Percentiles rank a stretch among this genome's conserved stretches.
These are phyloP conservation scores for Huntiella moniliformis DNA, from an alignment of 2,329 filamentous ascomycete species.

Conservation along the genomic window DNA sequence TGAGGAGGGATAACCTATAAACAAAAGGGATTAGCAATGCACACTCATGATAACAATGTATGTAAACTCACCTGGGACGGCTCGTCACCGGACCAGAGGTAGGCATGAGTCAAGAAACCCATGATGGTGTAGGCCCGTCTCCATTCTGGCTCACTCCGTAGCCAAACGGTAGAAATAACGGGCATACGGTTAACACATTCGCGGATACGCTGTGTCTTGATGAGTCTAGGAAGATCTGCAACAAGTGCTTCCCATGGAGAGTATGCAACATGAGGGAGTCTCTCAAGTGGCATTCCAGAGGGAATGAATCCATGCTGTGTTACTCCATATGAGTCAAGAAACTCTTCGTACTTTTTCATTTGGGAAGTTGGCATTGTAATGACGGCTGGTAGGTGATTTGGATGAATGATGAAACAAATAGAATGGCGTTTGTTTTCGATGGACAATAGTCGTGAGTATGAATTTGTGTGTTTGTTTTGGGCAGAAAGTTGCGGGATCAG, in stretches of 20 bases:
- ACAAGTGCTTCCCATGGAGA: slow-evolving; percentile 81
- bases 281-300: slow-evolving; percentile 55
- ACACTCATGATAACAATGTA: not conserved
- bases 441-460: not conserved
- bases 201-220: slow-evolving; percentile 68
- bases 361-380: too few relatives aligned
- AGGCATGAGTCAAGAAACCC: slow-evolving; percentile 80
- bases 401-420: not conserved
- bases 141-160: slow-evolving; percentile 78
- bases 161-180: slow-evolving; percentile 60
- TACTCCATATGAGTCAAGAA: slow-evolving; percentile 1
- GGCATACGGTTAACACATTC: slow-evolving; percentile 63
- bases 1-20: slow-evolving; percentile 52
- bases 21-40: not conserved
- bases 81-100: slow-evolving; percentile 83
- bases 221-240: slow-evolving; percentile 67
- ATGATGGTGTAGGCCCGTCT: slow-evolving; percentile 77
- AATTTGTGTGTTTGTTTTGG: too few relatives aligned
- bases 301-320: slow-evolving; percentile 71
- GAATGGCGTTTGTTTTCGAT: not conserved
- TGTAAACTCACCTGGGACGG: slow-evolving; percentile 32
- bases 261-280: slow-evolving; percentile 78
- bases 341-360: not conserved
- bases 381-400: too few relatives aligned
- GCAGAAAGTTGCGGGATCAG: too few relatives aligned